Evolutionary conservation across 208 protist species (phyloP).

Genomic region (Spongospora subterranea): DNA sequence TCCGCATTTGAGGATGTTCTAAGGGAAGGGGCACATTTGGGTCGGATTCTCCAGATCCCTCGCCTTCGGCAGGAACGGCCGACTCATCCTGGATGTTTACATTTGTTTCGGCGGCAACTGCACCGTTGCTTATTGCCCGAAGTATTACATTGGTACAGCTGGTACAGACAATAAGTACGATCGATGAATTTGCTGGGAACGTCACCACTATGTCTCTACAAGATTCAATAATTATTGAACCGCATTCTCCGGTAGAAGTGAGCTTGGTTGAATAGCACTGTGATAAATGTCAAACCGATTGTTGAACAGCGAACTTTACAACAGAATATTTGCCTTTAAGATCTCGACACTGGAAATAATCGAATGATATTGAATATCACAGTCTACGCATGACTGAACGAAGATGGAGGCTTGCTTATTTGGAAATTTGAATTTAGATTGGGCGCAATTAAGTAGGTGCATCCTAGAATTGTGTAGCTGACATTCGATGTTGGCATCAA

Average conservation of each 20-base stretch:
- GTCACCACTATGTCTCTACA: not conserved
- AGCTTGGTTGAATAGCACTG: not conserved
- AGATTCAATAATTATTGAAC: slow-evolving; percentile 22
- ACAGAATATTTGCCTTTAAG: not conserved
- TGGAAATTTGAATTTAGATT: not conserved
- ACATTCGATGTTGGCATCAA: not conserved
- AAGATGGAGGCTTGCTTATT: slow-evolving; percentile 7
- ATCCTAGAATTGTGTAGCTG: not conserved
- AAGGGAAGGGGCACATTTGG: not conserved
- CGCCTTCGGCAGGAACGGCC: not conserved
- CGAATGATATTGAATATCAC: not conserved
- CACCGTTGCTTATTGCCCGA: not conserved
- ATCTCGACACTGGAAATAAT: slow-evolving; percentile 28
- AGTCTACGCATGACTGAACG: not conserved
- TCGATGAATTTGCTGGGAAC: not conserved
- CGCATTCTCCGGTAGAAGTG: not conserved
- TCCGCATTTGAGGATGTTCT: slow-evolving; percentile 22
- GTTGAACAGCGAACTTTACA: not conserved
- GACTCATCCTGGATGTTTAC: not conserved
- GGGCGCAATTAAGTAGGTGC: not conserved
- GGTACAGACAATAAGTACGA: slow-evolving; percentile 9
- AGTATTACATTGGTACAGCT: not conserved
- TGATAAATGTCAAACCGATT: not conserved
- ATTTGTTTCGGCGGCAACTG: not conserved
- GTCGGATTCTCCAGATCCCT: not conserved